A percentile compares a stretch with the other conserved stretches of the same genome.
Conservation (phyloP, 768 basidiomycete genomes). For the Auriscalpium microsporum region DNA sequence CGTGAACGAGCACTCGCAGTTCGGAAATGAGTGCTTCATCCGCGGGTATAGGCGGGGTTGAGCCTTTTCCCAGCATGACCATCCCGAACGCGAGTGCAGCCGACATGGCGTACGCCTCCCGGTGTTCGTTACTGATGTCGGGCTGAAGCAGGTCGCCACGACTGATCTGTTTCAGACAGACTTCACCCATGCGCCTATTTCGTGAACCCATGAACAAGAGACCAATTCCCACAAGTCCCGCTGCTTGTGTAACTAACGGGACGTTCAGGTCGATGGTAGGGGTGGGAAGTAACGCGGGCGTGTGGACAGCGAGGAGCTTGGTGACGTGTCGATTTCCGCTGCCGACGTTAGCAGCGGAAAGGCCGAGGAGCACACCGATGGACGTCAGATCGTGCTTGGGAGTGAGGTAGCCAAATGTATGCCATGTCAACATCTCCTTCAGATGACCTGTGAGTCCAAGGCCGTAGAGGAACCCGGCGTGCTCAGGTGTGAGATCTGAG, state of each 20-base stretch:
- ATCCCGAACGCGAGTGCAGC: conserved; percentile 90
- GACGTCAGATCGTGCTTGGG: conserved; percentile 95
- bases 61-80: conserved; percentile 90
- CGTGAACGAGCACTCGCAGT: conserved; percentile 68
- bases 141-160: conserved; percentile 69
- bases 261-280: conserved; percentile 86
- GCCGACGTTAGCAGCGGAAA: conserved; percentile 85
- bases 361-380: conserved; percentile 87
- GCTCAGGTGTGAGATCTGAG: conserved; percentile 79
- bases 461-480: conserved; percentile 93
- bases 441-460: conserved; percentile 90
- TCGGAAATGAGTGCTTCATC: conserved; percentile 63
- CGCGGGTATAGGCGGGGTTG: conserved; percentile 50
- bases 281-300: conserved; percentile 83
- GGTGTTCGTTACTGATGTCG: conserved; percentile 79
- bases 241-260: conserved; percentile 80
- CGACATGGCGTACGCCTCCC: conserved; percentile 87
- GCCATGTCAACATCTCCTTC: conserved; percentile 85
- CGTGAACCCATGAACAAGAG: conserved; percentile 84
- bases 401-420: conserved; percentile 90
- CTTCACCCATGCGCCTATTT: conserved; percentile 87
- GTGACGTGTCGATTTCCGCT: conserved; percentile 82
- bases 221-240: conserved; percentile 82
- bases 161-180: conserved; percentile 78
- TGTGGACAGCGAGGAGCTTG: conserved; percentile 86